Percentiles rank a stretch among this genome's conserved stretches.
These are phyloP conservation scores for Metschnikowia colocasiae DNA, from an alignment of 805 yeast species.

Conservation along the genomic window DNA sequence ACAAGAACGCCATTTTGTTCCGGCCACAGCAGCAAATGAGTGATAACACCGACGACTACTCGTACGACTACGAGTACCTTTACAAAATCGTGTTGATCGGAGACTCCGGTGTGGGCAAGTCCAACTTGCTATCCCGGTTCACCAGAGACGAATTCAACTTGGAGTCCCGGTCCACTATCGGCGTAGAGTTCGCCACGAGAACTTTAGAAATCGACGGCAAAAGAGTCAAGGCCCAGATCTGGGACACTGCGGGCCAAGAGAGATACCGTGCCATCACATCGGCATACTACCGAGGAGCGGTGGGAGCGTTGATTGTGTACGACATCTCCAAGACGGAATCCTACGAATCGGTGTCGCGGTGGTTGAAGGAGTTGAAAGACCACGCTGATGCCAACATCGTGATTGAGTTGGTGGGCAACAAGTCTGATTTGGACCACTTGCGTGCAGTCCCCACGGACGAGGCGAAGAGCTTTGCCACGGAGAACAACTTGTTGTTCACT, in stretches of 20 bases:
- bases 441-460: conserved; percentile 98
- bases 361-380: conserved; percentile 87
- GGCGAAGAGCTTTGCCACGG: conserved; percentile 90
- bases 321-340: conserved; percentile 90
- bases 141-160: conserved; percentile 94
- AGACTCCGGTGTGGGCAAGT: conserved; percentile 96
- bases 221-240: conserved; percentile 83
- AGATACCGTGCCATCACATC: conserved; percentile 96
- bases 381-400: conserved; percentile 94
- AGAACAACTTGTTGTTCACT: conserved; percentile 86
- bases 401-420: conserved; percentile 89
- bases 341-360: conserved; percentile 79
- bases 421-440: conserved; percentile 83
- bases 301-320: conserved; percentile 92
- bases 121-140: conserved; percentile 88
- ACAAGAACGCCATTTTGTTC: not conserved
- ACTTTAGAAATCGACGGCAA: conserved; percentile 85
- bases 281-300: conserved; percentile 97
- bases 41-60: conserved; percentile 43
- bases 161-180: conserved; percentile 92
- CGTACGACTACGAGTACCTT: conserved; percentile 80
- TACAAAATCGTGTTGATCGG: conserved; percentile 94
- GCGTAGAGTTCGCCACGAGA: conserved; percentile 97
- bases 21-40: conserved; percentile 10
- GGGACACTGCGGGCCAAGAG: conserved; percentile 99